Conservation (phyloP, 192 early-diverging fungal genomes). For the Coemansia pectinata region DNA sequence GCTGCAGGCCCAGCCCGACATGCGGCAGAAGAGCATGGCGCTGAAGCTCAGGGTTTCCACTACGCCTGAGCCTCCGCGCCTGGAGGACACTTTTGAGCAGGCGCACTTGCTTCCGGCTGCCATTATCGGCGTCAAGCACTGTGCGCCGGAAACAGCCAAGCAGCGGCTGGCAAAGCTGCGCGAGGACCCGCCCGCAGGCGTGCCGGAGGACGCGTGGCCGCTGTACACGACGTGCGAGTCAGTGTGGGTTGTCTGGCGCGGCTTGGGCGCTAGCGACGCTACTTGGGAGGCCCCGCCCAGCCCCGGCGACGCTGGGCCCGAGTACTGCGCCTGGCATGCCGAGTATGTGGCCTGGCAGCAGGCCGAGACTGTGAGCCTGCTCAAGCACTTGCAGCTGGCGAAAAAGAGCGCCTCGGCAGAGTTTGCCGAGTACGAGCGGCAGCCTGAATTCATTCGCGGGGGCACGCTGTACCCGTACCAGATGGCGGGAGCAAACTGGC, state of each 20-base stretch:
- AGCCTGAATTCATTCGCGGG: conserved; percentile 76
- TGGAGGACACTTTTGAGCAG: conserved; percentile 8
- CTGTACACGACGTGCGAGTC: conserved; percentile 10
- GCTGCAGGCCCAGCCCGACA: conserved; percentile 4
- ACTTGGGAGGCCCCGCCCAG: conserved; percentile 45
- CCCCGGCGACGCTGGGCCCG: conserved; percentile 12
- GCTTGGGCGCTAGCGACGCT: conserved; percentile 14
- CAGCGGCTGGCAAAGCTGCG: conserved; percentile 8
- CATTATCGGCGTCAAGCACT: conserved; percentile 10
- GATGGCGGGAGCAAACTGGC: conserved; percentile 90
- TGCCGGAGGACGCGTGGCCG: background rate
- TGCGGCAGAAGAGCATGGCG: conserved; percentile 8
- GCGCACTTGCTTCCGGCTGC: background rate
- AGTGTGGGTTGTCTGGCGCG: conserved; percentile 31
- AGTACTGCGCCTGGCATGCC: conserved; percentile 19
- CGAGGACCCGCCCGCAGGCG: background rate
- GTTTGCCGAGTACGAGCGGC: conserved; percentile 57
- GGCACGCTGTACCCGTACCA: conserved; percentile 90
- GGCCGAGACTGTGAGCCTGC: conserved; percentile 26
- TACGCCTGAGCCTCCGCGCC: background rate
- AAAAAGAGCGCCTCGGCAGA: background rate
- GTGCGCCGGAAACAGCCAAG: background rate
- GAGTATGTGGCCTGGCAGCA: conserved; percentile 17
- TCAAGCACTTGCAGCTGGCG: background rate
- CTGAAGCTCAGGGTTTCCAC: background rate